Percentiles rank a stretch among this genome's conserved stretches.
These are phyloP conservation scores for Schizophyllum commune DNA, from an alignment of 1,284 basidiomycete species.

Conservation along the genomic window DNA sequence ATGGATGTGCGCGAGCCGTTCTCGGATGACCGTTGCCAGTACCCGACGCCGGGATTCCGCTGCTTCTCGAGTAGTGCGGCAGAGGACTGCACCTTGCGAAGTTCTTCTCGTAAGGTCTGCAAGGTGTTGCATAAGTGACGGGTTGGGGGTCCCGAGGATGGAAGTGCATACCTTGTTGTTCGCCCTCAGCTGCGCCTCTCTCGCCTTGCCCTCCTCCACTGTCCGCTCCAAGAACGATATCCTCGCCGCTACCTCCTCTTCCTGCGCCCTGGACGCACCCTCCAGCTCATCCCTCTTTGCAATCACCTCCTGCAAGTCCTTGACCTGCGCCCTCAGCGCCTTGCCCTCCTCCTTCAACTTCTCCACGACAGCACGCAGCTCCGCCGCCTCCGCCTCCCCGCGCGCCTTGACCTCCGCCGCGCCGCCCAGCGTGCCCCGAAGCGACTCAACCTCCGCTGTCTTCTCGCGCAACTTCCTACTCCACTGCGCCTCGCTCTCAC, in stretches of 20 bases:
- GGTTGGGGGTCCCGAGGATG: constrained; percentile 1
- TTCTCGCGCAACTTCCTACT: constrained; percentile 72
- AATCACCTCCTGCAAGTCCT: constrained; percentile 33
- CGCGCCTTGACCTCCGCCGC: constrained; percentile 49
- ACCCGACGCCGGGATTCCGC: constrained; percentile 88
- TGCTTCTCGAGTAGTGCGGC: constrained; percentile 84
- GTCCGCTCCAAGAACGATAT: constrained; percentile 44
- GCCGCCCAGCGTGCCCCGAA: constrained; percentile 53
- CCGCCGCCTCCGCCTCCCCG: constrained; percentile 47
- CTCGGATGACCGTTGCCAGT: constrained; percentile 61
- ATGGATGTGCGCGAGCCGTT: constrained; percentile 33
- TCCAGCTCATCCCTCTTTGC: constrained; percentile 30
- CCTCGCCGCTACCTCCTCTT: constrained; percentile 36
- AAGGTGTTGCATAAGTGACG: constrained; percentile 2
- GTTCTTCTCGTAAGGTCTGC: constrained; percentile 81
- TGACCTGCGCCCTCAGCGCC: constrained; percentile 36
- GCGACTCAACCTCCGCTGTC: constrained; percentile 66
- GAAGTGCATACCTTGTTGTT: constrained; percentile 60
- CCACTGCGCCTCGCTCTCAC: constrained; percentile 80
- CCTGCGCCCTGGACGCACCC: constrained; percentile 37
- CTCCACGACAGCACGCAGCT: constrained; percentile 48
- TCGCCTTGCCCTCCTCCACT: constrained; percentile 54
- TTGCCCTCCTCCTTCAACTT: constrained; percentile 42
- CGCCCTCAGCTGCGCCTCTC: constrained; percentile 58
- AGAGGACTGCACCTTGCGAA: constrained; percentile 89